Percentiles rank a stretch among this genome's conserved stretches.
Evolutionary conservation across 2,329 filamentous ascomycete genomes (phyloP).

Genomic region (Aspergillus sp.): DNA sequence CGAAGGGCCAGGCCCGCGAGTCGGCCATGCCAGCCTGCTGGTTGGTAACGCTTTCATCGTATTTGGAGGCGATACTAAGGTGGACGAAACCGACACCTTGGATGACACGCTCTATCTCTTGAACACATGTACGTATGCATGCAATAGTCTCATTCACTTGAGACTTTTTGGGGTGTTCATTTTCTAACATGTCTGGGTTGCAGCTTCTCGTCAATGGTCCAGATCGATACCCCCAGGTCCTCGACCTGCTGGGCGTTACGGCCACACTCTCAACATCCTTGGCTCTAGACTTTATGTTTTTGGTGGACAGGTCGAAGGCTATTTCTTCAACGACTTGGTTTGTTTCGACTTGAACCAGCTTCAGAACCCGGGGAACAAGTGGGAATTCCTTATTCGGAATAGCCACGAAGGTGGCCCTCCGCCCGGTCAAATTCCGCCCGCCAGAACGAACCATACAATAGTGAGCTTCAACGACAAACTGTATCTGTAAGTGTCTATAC

Average conservation of each 20-base stretch:
- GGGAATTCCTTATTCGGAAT: slow-evolving; percentile 87
- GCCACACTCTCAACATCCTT: slow-evolving; percentile 92
- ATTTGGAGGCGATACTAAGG: slow-evolving; percentile 96
- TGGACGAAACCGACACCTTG: slow-evolving; percentile 85
- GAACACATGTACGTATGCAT: slow-evolving; percentile 79
- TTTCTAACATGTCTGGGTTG: slow-evolving; percentile 19
- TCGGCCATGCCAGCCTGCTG: slow-evolving; percentile 88
- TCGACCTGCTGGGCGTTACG: slow-evolving; percentile 86
- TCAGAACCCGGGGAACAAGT: slow-evolving; percentile 85
- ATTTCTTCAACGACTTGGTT: slow-evolving; percentile 95
- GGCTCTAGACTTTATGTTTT: slow-evolving; percentile 98
- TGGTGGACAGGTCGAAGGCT: slow-evolving; percentile 94
- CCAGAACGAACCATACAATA: slow-evolving; percentile 91
- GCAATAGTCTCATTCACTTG: neutral
- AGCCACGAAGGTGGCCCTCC: slow-evolving; percentile 59
- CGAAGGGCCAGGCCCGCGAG: slow-evolving; percentile 90
- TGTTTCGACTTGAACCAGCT: slow-evolving; percentile 95
- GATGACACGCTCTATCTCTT: slow-evolving; percentile 95
- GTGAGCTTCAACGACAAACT: slow-evolving; percentile 91
- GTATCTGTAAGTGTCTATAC: slow-evolving; percentile 69
- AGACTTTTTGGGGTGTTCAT: neutral
- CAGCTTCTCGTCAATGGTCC: slow-evolving; percentile 97
- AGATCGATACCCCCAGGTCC: slow-evolving; percentile 84
- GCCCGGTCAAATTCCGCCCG: slow-evolving; percentile 72
- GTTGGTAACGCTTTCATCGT: slow-evolving; percentile 99